These are phyloP conservation scores for Cordyceps javanica DNA, from an alignment of 2,329 filamentous ascomycete genomes.

Conservation along the genomic window DNA sequence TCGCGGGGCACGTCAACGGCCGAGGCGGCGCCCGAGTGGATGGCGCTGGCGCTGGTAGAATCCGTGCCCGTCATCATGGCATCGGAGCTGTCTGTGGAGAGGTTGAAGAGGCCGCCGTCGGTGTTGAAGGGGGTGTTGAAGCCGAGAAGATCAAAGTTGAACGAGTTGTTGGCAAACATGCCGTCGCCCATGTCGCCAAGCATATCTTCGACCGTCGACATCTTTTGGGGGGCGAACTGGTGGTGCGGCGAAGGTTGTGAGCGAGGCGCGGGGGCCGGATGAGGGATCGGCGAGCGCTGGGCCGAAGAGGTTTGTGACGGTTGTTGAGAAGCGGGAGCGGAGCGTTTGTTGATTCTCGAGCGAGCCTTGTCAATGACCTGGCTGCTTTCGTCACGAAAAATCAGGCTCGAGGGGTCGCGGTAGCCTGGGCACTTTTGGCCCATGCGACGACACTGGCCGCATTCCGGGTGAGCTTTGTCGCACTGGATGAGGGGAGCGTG, in stretches of 20 bases:
- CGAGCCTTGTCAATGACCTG: constrained; percentile 13
- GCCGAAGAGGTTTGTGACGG: not conserved
- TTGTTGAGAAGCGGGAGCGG: not conserved
- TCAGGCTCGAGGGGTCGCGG: constrained; percentile 12
- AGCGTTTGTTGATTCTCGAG: constrained; percentile 9
- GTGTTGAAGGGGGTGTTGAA: constrained; percentile 12
- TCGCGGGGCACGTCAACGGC: constrained; percentile 3
- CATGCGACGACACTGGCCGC: constrained; percentile 13
- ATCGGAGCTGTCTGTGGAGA: constrained; percentile 5
- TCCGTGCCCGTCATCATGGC: constrained; percentile 10
- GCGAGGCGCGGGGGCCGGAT: not conserved
- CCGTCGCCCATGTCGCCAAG: constrained; percentile 9
- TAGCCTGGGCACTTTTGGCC: constrained; percentile 13
- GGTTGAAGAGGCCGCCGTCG: constrained; percentile 7
- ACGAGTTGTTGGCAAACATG: constrained; percentile 9
- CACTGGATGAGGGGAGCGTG: not conserved
- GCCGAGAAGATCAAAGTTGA: constrained; percentile 11
- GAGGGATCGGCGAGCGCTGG: constrained; percentile 2
- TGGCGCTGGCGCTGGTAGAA: not conserved
- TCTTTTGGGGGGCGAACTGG: not conserved
- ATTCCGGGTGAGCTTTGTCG: constrained; percentile 14
- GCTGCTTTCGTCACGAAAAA: constrained; percentile 14
- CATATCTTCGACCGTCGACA: constrained; percentile 10
- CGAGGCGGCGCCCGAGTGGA: constrained; percentile 2
- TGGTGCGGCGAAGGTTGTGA: constrained; percentile 1